Base-by-base conservation (phyloP, 352 stramenopile genomes). In the Phytophthora pisi region DNA sequence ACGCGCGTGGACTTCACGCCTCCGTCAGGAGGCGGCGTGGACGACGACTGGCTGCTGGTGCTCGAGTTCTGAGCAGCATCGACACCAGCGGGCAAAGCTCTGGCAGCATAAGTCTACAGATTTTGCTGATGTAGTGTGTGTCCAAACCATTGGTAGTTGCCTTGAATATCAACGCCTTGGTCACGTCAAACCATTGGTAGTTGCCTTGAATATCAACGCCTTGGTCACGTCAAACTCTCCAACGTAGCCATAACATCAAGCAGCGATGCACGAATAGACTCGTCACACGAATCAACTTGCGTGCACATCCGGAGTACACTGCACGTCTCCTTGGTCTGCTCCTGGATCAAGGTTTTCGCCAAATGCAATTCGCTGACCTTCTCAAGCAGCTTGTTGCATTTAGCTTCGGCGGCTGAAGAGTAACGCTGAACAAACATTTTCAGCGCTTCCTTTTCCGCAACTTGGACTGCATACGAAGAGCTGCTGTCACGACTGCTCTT, bases 351-450 rank as follows among this genome's bases (percentile, higher is more conserved):
- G 16, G 26, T 55, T 15, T 75, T 68, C 57, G 68, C 63, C 23
- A 62, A 54, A 26, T 91, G 57, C 28, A 85, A 58, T 4, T 72
- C 40, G 1, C 50, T 60, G 20, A 84, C 68, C 15, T 81, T 75
- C 46, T 74, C 40, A 3, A 68, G 50, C 31, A 89, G 47, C 36
- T 69, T 51, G 1, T 64, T 61, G 61, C 79, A 88, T 30, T 89
- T 88, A 0, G 55, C 74, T 72, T 91, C 83, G 3, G 81, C 79
- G 4, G 60, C 59, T 51, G 64, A 46, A 54, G 77, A 81, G 50
- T 88, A 89, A 5, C 58, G 78, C 20, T 69, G 69, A 8, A 91
- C 54, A 24, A 89, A 89, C 23, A 75, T 66, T 50, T 84, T 64
- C 13, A 89, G 52, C 18, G 69, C 65, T 23, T 75, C 65, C 64